Conservation (phyloP, 2,329 filamentous ascomycete genomes). For the Nothophaeocryptopus gaeumannii region DNA sequence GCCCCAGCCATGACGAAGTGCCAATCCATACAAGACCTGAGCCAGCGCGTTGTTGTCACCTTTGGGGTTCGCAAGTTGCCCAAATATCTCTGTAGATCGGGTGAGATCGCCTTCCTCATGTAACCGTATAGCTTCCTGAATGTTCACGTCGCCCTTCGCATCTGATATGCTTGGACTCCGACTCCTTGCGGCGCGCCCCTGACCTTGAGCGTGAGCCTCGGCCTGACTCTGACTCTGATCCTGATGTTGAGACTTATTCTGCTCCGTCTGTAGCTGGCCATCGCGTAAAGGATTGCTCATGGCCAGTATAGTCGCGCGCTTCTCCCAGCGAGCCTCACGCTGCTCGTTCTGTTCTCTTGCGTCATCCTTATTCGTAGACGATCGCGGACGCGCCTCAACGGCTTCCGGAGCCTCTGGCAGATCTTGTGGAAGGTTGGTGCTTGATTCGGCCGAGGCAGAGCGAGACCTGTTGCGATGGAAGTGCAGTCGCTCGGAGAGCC, state of each 20-base stretch:
- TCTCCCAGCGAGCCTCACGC: constrained; percentile 81
- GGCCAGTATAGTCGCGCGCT: constrained; percentile 84
- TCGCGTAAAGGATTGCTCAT: constrained; percentile 47
- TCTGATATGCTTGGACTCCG: constrained; percentile 39
- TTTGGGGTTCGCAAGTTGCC: constrained; percentile 73
- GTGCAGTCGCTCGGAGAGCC: constrained; percentile 70
- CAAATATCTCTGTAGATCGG: constrained; percentile 81
- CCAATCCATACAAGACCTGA: constrained; percentile 93
- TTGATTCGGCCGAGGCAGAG: constrained; percentile 56
- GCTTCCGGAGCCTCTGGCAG: constrained; percentile 78
- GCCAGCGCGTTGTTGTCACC: constrained; percentile 89
- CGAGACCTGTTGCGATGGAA: constrained; percentile 53
- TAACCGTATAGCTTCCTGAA: constrained; percentile 91
- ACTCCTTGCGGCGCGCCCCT: constrained; percentile 17
- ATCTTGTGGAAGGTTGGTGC: constrained; percentile 73
- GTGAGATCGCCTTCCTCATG: constrained; percentile 82
- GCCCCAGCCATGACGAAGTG: constrained; percentile 92
- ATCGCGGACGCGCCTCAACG: constrained; percentile 36
- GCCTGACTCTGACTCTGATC: background rate
- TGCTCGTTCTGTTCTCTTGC: constrained; percentile 45
- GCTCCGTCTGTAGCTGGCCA: constrained; percentile 25
- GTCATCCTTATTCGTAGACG: constrained; percentile 28
- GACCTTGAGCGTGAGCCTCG: background rate
- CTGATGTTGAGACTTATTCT: background rate
- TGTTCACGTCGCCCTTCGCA: constrained; percentile 55